Evolutionary conservation across 2,329 filamentous ascomycete genomes (phyloP).

Genomic region (Aspergillus glaucus): DNA sequence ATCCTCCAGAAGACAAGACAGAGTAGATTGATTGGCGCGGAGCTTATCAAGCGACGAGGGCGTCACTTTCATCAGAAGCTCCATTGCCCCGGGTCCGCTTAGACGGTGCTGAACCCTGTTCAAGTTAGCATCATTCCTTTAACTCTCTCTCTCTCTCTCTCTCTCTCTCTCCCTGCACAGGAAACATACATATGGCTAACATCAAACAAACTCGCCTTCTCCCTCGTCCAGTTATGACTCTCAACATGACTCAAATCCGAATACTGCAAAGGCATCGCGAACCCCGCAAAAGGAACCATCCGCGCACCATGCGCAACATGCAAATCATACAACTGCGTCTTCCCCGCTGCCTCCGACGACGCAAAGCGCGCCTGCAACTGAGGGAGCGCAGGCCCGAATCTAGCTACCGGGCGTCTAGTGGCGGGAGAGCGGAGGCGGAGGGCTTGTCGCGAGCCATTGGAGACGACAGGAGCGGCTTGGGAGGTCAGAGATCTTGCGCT

Average conservation of each 20-base stretch:
- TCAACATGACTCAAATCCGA: slow-evolving; percentile 67
- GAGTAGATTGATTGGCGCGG: slow-evolving; percentile 62
- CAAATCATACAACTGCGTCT: slow-evolving; percentile 71
- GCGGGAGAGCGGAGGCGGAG: slow-evolving; percentile 22
- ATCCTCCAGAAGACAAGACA: slow-evolving; percentile 77
- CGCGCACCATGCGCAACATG: slow-evolving; percentile 75
- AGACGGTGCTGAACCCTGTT: slow-evolving; percentile 72
- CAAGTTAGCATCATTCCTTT: not conserved
- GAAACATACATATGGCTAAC: slow-evolving; percentile 83
- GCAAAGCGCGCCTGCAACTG: slow-evolving; percentile 24
- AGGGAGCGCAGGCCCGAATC: slow-evolving; percentile 6
- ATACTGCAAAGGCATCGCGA: slow-evolving; percentile 90
- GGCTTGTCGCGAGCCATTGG: slow-evolving; percentile 26
- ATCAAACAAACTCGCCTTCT: slow-evolving; percentile 86
- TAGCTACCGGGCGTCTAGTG: slow-evolving; percentile 11
- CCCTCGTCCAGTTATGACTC: slow-evolving; percentile 84
- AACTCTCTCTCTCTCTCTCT: too few relatives aligned
- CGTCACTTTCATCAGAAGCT: slow-evolving; percentile 78
- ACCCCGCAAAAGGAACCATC: slow-evolving; percentile 95
- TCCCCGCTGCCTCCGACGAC: slow-evolving; percentile 26
- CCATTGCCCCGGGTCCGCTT: slow-evolving; percentile 69
- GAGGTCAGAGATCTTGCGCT: slow-evolving; percentile 17
- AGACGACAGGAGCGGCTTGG: slow-evolving; percentile 19
- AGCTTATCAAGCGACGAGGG: slow-evolving; percentile 66
- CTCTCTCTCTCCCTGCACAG: not conserved